Evolutionary conservation across 441 rosid genomes (phyloP).

Genomic region (Codiaeum variegatum): DNA sequence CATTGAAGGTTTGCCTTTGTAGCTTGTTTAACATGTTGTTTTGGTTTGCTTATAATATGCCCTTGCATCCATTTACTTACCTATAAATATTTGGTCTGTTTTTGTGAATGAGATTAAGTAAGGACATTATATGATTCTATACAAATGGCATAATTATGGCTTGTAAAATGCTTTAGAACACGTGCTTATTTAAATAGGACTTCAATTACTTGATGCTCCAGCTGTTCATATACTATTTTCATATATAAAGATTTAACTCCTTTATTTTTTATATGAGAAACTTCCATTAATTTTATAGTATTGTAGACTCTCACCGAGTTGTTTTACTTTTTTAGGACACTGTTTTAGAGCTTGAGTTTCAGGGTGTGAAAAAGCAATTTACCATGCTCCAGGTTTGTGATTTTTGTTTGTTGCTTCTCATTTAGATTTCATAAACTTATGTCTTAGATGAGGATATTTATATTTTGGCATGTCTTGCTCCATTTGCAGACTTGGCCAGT

Average conservation of each 20-base stretch:
- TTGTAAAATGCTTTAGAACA: not conserved
- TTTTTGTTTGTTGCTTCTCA: not conserved
- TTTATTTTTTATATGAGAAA: not conserved
- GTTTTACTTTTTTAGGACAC: conserved; percentile 58
- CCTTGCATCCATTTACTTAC: not conserved
- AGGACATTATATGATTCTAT: not conserved
- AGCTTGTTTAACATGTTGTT: not conserved
- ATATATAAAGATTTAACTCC: not conserved
- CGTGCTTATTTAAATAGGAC: not conserved
- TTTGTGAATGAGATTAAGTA: not conserved
- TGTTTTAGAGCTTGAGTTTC: conserved; percentile 95
- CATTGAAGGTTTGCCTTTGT: conserved; percentile 62
- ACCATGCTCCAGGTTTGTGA: conserved; percentile 95
- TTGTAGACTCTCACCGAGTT: not conserved
- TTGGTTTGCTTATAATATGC: not conserved
- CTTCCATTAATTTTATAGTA: not conserved
- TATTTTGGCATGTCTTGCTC: conserved; percentile 21
- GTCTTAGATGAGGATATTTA: conserved; percentile 6
- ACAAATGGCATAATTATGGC: not conserved
- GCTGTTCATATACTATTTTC: not conserved
- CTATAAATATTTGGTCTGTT: not conserved
- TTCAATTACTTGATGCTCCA: not conserved
- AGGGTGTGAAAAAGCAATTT: conserved; percentile 85
- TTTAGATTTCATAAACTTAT: not conserved
- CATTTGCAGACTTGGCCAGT: conserved; percentile 91